Evolutionary conservation across 306 rosid species (phyloP), one percentile per base, ranked within the genome.

Genomic region (Erythrophleum fordii): DNA sequence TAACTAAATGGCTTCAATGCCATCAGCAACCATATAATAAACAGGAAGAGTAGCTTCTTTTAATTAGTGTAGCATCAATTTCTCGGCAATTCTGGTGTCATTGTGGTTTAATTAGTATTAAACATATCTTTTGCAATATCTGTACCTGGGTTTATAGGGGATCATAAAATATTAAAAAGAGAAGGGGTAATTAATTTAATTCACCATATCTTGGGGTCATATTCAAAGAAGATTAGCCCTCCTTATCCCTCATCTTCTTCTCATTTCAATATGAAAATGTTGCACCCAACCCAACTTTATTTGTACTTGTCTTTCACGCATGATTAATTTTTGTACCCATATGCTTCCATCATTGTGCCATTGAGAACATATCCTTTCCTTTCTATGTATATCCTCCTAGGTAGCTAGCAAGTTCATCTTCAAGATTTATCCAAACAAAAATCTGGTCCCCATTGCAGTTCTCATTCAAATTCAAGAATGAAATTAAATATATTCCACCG

Each of bases 181-280:
- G n/a, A 13, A 12, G 11, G 10, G n/a, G 5, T 26, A 5, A 12
- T 59, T 25, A n/a, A 31, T 31, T 31, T 12, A 34, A 70, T n/a
- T 22, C 51, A 25, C 18, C 17, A 26, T 48, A 13, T 55, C 55
- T 18, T 77, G 6, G n/a, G 16, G 53, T 77, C 85, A 77, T 35
- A 77, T 39, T 81, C 81, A 73, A 8, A 77, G 81, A 81, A 85
- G 88, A 49, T 77, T 73, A 69, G 70, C 75, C 73, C 58, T 85
- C 88, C 44, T 73, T 77, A 8, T 85, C 85, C 48, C 55, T 72
- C 55, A 26, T 72, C 45, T 4, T 77, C 49, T 61, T 71, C 20
- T 59, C 20, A 5, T 13, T 59, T 26, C 37, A 59, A 59, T 59
- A 26, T 26, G 66, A 69, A 64, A 52, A 67, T 64, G 72, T 34